Evolutionary conservation across 2,329 filamentous ascomycete species (phyloP), one percentile per base, ranked within the genome.

Genomic region (Diaporthe destruens): DNA sequence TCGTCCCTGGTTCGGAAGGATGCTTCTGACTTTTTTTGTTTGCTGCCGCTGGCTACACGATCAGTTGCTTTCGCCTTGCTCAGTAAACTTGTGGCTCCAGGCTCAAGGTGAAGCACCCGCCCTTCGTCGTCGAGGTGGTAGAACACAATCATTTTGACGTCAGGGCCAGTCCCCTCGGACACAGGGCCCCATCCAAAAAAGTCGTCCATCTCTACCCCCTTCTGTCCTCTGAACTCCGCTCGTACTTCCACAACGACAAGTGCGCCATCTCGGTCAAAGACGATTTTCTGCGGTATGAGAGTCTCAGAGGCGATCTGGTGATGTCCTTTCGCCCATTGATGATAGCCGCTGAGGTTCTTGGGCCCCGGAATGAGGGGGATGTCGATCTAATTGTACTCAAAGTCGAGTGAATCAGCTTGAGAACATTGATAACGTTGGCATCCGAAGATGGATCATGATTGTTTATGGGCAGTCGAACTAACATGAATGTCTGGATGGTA

Each of bases 91-190:
- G 57, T 63, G 16, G 57, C 57, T 23, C 57, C 57, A 23, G 57
- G 57, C 18, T 63, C 56, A 7, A 61, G 56, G 23, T 44, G 56
- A 0, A 61, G 3, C 3, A 61, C 39, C 16, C 56, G 36, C 1
- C 56, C 56, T 44, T 16, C 20, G 20, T 61, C 36, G 39, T 61
- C 57, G 25, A 63, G 57, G 57, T 63, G 57, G 57, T 63, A 63
- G 42, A 63, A 63, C 16, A 63, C 57, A 23, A 63, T 63, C 57
- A 63, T 63, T 32, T 9, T 63, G 23, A 63, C 57, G 32, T 49
- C 57, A 1, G 57, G 57, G 7, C 57, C 57, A 34, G 42, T 34
- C 34, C 25, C 57, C 23, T 63, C 57, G n/a, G 42, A 47, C 18
- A 63, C 57, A 1, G 39, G 42, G 25, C 57, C 57, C 57, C 57